Conservation (phyloP, 2,329 filamentous ascomycete genomes). For the Neofusicoccum sp. region DNA sequence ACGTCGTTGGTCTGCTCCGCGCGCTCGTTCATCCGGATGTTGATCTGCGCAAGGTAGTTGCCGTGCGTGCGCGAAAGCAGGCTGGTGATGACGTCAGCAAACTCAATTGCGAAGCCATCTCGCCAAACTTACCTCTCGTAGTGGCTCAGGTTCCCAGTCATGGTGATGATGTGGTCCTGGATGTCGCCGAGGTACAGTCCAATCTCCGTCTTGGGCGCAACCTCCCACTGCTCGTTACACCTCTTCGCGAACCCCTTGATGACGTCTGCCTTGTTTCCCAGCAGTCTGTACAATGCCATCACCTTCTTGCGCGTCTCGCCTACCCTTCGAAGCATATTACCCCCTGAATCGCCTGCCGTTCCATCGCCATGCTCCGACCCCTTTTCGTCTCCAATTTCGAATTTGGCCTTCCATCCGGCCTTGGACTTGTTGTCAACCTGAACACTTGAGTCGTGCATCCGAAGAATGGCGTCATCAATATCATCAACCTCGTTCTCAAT, state of each 20-base stretch:
- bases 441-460: slow-evolving; percentile 61
- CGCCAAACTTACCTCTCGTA: slow-evolving; percentile 77
- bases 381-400: slow-evolving; percentile 28
- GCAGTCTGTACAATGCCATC: slow-evolving; percentile 87
- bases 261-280: slow-evolving; percentile 97
- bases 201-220: slow-evolving; percentile 91
- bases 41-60: slow-evolving; percentile 99
- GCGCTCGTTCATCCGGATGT: slow-evolving; percentile 97
- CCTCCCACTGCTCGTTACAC: slow-evolving; percentile 97
- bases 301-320: slow-evolving; percentile 96
- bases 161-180: slow-evolving; percentile 97
- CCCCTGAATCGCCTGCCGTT: slow-evolving; percentile 47
- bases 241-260: slow-evolving; percentile 99
- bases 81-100: slow-evolving; percentile 44
- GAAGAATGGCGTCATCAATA: slow-evolving; percentile 88
- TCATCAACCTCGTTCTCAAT: slow-evolving; percentile 97
- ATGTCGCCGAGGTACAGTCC: slow-evolving; percentile 98
- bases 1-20: slow-evolving; percentile 95
- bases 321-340: slow-evolving; percentile 87
- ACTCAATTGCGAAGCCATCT: slow-evolving; percentile 14
- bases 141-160: slow-evolving; percentile 93
- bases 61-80: slow-evolving; percentile 87
- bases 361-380: slow-evolving; percentile 40
- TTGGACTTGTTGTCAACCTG: slow-evolving; percentile 35
- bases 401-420: slow-evolving; percentile 22